These are phyloP conservation scores for Epichloe aotearoae DNA, from an alignment of 2,329 filamentous ascomycete species.

Conservation along the genomic window DNA sequence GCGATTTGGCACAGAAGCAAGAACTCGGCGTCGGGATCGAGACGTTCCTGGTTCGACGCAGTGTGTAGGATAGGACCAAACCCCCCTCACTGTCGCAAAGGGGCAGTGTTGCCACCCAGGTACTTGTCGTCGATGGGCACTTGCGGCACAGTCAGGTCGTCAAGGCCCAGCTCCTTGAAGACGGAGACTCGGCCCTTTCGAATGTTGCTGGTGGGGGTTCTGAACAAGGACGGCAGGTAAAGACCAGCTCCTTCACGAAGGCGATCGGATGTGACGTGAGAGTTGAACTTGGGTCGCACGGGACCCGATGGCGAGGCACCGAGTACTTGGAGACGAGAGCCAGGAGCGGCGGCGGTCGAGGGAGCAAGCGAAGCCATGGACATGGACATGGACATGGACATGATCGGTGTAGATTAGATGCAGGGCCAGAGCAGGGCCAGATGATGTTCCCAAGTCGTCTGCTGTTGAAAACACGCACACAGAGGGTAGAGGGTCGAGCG, in stretches of 20 bases:
- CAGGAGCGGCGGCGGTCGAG: background rate
- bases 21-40: background rate
- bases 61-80: background rate
- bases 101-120: background rate
- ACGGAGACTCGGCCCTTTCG: slow-evolving; percentile 37
- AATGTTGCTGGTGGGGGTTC: slow-evolving; percentile 28
- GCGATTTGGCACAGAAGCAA: background rate
- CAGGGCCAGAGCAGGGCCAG: too few relatives aligned
- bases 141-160: slow-evolving; percentile 12
- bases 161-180: slow-evolving; percentile 38
- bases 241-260: slow-evolving; percentile 33
- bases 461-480: too few relatives aligned
- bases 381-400: background rate
- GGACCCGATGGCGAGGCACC: slow-evolving; percentile 6
- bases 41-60: background rate
- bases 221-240: slow-evolving; percentile 23
- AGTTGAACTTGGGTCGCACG: slow-evolving; percentile 36
- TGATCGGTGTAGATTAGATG: background rate
- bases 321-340: slow-evolving; percentile 1
- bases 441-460: background rate
- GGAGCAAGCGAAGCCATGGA: slow-evolving; percentile 2
- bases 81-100: background rate
- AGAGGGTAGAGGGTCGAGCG: too few relatives aligned
- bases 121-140: background rate
- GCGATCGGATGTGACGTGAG: slow-evolving; percentile 35